Base-by-base conservation (phyloP, 768 basidiomycete species). In the Porpolomopsis calyptriformis region DNA sequence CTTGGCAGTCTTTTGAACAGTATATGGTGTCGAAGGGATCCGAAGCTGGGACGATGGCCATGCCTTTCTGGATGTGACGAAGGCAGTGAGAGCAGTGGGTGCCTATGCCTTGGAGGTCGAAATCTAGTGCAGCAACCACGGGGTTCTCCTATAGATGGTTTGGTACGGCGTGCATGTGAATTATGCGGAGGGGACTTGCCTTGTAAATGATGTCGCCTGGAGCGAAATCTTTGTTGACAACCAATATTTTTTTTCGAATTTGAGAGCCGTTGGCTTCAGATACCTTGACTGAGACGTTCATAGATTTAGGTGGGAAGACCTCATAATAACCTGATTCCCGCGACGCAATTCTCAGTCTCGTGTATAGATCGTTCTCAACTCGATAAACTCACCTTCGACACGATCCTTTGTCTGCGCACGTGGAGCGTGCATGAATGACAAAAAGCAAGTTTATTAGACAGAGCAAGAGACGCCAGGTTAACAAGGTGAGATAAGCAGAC, bases 141-240 rank as follows among this genome's bases (percentile, higher is more conserved):
- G 87, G 82, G 50, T 72, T 66, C 68, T 91, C 87, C 87, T 91
- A 53, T 45, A 23, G 36, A 50, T 25, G 43, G 40, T 43, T 20
- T 29, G 25, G 7, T 27, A 45, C n/a, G 9, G 31, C 34, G 53
- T 34, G 50, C 41, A 44, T n/a, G 45, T 40, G 38, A 10, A 12
- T 27, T 25, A n/a, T 10, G 40, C 27, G 40, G n/a, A 25, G 34
- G 26, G 37, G 31, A 50, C 48, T 40, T 59, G 80, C 87, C 72
- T 74, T 81, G 66, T 88, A 91, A 42, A 91, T 85, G 38, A 77
- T 65, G 48, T 89, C 83, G 39, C 85, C 87, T 2, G 71, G 71
- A 40, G 71, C 62, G 47, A 89, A 71, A 53, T 87, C 82, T 59
- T 81, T 79, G 47, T 67, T 72, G 24, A 77, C 76, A 26, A 86